Conservation (phyloP, 1,284 basidiomycete genomes). For the Trichosporon ovoides region DNA sequence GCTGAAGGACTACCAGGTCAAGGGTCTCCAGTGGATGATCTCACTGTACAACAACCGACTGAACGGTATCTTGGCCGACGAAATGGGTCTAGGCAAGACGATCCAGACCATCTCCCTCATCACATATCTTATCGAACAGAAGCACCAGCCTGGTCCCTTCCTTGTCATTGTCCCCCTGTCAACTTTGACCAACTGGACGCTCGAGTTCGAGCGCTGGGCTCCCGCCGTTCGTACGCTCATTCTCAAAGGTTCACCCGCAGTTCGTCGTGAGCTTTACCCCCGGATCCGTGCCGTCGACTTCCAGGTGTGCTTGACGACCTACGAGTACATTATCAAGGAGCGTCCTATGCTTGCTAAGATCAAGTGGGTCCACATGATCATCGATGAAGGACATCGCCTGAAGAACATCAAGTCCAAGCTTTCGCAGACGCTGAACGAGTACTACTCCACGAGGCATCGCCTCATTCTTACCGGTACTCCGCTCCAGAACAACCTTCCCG, state of each 20-base stretch:
- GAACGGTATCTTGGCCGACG: constrained; percentile 88
- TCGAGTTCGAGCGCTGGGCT: constrained; percentile 97
- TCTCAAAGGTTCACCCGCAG: constrained; percentile 86
- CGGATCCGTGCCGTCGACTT: constrained; percentile 58
- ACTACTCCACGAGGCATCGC: constrained; percentile 88
- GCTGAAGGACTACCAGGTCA: constrained; percentile 91
- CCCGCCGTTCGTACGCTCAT: constrained; percentile 77
- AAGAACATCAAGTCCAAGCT: constrained; percentile 98
- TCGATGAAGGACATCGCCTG: constrained; percentile 99
- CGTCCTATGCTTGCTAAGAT: constrained; percentile 81
- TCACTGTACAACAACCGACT: constrained; percentile 85
- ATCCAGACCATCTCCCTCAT: constrained; percentile 95
- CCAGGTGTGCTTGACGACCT: constrained; percentile 94
- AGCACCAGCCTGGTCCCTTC: constrained; percentile 88
- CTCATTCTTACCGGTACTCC: constrained; percentile 97
- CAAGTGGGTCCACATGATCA: constrained; percentile 99
- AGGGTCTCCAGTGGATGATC: constrained; percentile 97
- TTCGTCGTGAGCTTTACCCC: constrained; percentile 42
- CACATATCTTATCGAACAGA: constrained; percentile 89
- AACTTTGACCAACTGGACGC: constrained; percentile 97
- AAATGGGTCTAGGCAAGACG: constrained; percentile 96
- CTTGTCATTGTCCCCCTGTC: constrained; percentile 97
- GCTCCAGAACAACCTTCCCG: constrained; percentile 96
- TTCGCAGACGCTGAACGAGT: constrained; percentile 83
- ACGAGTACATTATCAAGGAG: constrained; percentile 99